These are phyloP conservation scores for Margaritispora aquatica DNA, from an alignment of 495 filamentous ascomycete species.

Conservation along the genomic window DNA sequence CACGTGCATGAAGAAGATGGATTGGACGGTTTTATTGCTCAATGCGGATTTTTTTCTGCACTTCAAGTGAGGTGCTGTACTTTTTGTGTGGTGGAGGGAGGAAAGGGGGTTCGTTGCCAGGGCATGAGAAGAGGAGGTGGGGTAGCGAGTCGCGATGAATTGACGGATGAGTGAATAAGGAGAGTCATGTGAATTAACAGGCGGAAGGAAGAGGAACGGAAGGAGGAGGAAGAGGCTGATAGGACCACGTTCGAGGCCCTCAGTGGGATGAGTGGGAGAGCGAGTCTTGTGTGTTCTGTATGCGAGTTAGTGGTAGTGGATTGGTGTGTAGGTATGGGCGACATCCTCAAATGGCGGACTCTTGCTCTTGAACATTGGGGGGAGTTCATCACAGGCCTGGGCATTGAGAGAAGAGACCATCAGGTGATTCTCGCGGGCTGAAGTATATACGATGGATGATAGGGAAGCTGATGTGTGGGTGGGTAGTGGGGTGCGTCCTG, in stretches of 20 bases:
- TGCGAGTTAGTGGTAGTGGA: background rate
- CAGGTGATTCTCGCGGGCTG: no score
- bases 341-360: no score
- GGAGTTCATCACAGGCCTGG: no score
- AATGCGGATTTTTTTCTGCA: no score
- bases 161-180: background rate
- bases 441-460: no score
- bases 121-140: background rate
- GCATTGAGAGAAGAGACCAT: no score
- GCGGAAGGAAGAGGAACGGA: background rate
- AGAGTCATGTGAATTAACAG: background rate
- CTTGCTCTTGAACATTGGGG: no score
- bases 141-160: background rate
- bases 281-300: background rate
- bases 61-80: no score
- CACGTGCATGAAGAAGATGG: background rate
- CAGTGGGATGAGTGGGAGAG: background rate
- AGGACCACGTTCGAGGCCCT: background rate
- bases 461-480: no score
- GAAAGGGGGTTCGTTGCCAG: no score
- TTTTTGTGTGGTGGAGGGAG: background rate
- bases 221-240: background rate
- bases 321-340: background rate
- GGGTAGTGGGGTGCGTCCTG: no score
- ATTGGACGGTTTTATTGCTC: background rate